Conservation (phyloP, 768 basidiomycete genomes). For the Hydnomerulius pinastri region DNA sequence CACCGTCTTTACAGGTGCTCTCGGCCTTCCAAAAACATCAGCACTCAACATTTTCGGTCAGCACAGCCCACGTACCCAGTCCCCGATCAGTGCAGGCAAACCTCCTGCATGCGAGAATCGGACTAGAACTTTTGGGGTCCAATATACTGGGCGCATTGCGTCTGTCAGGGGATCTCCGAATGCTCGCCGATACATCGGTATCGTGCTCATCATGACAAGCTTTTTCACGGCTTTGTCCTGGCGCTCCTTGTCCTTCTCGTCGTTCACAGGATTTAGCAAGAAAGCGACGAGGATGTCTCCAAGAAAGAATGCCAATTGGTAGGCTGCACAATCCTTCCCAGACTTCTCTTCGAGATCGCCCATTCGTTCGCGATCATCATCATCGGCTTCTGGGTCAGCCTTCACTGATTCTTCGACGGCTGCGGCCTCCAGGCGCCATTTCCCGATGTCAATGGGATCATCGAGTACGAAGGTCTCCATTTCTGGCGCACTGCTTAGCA, state of each 20-base stretch:
- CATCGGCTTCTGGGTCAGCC: constrained; percentile 26
- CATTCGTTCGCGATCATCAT: constrained; percentile 18
- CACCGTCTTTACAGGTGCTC: constrained; percentile 17
- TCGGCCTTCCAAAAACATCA: constrained; percentile 12
- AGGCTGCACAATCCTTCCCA: constrained; percentile 21
- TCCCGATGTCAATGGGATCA: constrained; percentile 29
- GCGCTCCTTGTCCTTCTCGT: constrained; percentile 15
- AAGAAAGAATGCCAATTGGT: constrained; percentile 25
- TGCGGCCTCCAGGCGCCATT: constrained; percentile 21
- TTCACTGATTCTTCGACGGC: constrained; percentile 12
- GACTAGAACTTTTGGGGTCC: constrained; percentile 16
- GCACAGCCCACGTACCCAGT: constrained; percentile 19
- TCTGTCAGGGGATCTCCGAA: constrained; percentile 30
- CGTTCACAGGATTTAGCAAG: constrained; percentile 14
- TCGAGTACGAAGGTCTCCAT: constrained; percentile 28
- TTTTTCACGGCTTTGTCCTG: constrained; percentile 19
- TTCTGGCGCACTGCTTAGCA: constrained; percentile 18
- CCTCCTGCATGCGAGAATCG: constrained; percentile 28
- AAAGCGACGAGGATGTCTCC: constrained; percentile 29
- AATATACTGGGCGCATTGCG: constrained; percentile 29
- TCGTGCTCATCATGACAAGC: constrained; percentile 25
- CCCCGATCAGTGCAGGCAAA: constrained; percentile 25
- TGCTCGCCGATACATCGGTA: constrained; percentile 12
- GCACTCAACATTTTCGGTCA: neutral
- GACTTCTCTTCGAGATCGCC: constrained; percentile 20